Evolutionary conservation across 2,329 filamentous ascomycete genomes (phyloP).

Genomic region (Xylariomycetidae sp.): DNA sequence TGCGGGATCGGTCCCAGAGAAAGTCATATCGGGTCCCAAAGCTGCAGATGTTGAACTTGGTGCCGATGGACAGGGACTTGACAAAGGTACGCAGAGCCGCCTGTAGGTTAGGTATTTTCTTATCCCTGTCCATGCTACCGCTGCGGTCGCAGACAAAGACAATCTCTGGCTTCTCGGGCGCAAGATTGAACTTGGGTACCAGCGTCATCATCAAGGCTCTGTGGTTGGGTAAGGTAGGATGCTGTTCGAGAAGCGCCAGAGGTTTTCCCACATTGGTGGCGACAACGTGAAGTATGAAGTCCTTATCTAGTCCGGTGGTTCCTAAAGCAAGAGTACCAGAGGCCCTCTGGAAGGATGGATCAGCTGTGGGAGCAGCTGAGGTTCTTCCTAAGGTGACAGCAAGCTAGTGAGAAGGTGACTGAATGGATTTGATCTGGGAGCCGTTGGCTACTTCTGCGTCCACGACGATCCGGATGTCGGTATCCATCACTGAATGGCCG

Average conservation of each 20-base stretch:
- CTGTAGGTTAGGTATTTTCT: conserved; percentile 48
- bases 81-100: conserved; percentile 59
- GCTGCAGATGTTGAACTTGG: conserved; percentile 67
- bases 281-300: conserved; percentile 64
- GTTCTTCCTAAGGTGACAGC: neutral
- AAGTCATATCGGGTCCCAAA: conserved; percentile 50
- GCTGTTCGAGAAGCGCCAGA: conserved; percentile 60
- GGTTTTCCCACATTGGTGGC: conserved; percentile 58
- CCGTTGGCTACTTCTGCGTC: neutral
- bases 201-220: conserved; percentile 66
- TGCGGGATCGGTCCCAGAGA: conserved; percentile 42
- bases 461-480: neutral
- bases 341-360: neutral
- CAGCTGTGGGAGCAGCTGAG: neutral
- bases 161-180: conserved; percentile 52
- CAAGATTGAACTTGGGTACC: conserved; percentile 64
- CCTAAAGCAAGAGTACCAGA: conserved; percentile 32
- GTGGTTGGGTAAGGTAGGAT: conserved; percentile 56
- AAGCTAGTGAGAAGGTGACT: neutral
- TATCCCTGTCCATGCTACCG: conserved; percentile 51
- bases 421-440: neutral
- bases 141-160: conserved; percentile 71
- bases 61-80: conserved; percentile 58
- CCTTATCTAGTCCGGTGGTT: conserved; percentile 50
- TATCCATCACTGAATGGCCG: neutral